Conservation (phyloP, 306 rosid genomes). For the Carpinus fangiana region DNA sequence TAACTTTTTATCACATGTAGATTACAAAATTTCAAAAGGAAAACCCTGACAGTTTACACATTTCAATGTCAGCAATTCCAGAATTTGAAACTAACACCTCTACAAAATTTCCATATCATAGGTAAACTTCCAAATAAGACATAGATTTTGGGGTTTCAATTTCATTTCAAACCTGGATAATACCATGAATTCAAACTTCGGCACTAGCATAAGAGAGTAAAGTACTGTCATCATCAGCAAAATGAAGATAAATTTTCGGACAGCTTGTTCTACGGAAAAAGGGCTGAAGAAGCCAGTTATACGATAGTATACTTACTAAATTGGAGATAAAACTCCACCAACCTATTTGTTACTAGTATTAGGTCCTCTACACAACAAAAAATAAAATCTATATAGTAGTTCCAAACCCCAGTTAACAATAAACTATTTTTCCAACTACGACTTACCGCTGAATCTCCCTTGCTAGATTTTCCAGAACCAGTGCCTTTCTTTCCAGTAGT, state of each 20-base stretch:
- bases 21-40: not conserved
- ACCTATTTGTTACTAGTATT: not conserved
- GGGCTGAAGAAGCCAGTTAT: not conserved
- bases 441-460: slow-evolving; percentile 65
- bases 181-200: not conserved
- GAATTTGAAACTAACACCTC: not conserved
- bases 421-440: not conserved
- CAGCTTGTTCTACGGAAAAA: not conserved
- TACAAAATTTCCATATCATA: not conserved
- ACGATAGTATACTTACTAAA: not conserved
- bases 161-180: not conserved
- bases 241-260: not conserved
- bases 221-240: not conserved
- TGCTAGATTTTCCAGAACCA: slow-evolving; percentile 64
- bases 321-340: not conserved
- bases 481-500: slow-evolving; percentile 63
- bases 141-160: slow-evolving; percentile 3
- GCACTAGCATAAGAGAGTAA: not conserved
- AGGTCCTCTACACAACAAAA: not conserved
- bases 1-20: not conserved
- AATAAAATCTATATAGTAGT: not conserved
- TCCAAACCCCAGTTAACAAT: not conserved
- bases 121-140: not conserved
- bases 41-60: not conserved
- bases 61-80: not conserved